A percentile compares a stretch with the other conserved stretches of the same genome.
These are phyloP conservation scores for Aspergillus sp. DNA, from an alignment of 2,329 filamentous ascomycete species.

Conservation along the genomic window DNA sequence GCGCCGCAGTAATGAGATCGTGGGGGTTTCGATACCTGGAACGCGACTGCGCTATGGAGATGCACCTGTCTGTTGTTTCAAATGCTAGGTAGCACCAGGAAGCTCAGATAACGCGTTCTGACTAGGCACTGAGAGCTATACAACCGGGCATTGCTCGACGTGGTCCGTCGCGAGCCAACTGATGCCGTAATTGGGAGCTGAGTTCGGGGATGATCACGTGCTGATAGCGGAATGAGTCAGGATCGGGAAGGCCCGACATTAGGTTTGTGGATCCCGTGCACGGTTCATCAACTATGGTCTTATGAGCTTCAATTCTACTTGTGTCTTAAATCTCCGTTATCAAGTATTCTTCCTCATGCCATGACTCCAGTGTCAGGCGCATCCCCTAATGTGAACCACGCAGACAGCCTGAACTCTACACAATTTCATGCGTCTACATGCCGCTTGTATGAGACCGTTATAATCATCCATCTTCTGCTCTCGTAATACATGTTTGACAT, in stretches of 20 bases:
- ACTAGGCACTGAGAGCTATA: not conserved
- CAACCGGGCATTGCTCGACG: not conserved
- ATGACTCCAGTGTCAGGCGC: no score
- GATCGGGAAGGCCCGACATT: not conserved
- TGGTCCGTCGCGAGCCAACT: not conserved
- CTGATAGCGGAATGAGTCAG: conserved; percentile 16
- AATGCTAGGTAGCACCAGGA: not conserved
- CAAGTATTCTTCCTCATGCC: no score
- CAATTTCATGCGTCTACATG: no score
- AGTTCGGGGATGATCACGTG: not conserved
- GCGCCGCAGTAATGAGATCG: not conserved
- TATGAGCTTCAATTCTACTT: no score
- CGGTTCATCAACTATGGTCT: no score
- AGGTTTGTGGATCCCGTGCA: no score
- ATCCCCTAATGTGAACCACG: no score
- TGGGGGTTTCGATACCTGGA: not conserved
- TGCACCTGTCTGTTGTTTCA: not conserved
- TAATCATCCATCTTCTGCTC: no score
- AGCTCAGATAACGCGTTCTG: not conserved
- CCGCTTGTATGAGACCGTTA: no score
- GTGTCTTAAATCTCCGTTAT: no score
- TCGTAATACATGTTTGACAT: no score
- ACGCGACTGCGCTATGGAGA: not conserved
- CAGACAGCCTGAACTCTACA: no score
- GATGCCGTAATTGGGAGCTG: not conserved